Percentiles rank a stretch among this genome's conserved stretches.
Evolutionary conservation across 2,329 filamentous ascomycete species (phyloP).

Genomic region (Leptographium wingfieldii): DNA sequence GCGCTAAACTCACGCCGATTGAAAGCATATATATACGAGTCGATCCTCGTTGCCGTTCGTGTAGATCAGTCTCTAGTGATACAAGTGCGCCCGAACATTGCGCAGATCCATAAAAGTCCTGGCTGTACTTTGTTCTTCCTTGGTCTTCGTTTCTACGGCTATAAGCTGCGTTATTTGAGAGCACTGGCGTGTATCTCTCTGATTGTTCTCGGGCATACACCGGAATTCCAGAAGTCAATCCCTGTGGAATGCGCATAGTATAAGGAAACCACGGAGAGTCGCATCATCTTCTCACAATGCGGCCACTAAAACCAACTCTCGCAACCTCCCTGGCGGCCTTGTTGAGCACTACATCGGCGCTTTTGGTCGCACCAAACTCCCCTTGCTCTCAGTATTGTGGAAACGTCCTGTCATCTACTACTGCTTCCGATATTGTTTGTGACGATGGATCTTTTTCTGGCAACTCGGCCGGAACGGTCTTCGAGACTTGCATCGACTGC

Average conservation of each 20-base stretch:
- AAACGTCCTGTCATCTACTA: constrained; percentile 36
- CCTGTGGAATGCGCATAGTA: not conserved
- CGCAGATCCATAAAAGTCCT: not conserved
- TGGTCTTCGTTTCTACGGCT: too few species aligned
- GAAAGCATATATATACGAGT: not conserved
- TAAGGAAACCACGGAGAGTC: not conserved
- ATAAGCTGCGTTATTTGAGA: not conserved
- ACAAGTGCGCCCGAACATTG: not conserved
- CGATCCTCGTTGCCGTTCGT: not conserved
- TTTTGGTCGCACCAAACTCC: constrained; percentile 34
- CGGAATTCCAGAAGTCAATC: too few species aligned
- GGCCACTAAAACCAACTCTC: constrained; percentile 9
- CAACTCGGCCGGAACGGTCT: constrained; percentile 32
- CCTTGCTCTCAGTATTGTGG: constrained; percentile 39
- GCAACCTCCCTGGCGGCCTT: constrained; percentile 7
- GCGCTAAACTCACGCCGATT: not conserved
- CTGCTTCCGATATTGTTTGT: constrained; percentile 36
- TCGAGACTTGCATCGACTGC: constrained; percentile 38
- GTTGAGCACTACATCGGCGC: constrained; percentile 12
- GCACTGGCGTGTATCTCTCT: too few species aligned
- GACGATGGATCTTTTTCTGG: constrained; percentile 23
- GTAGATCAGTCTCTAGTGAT: not conserved
- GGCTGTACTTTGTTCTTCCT: not conserved
- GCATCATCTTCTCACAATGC: constrained; percentile 2
- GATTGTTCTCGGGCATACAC: not conserved